These are phyloP conservation scores for Boletus bicolor DNA, from an alignment of 768 basidiomycete genomes.

Conservation along the genomic window DNA sequence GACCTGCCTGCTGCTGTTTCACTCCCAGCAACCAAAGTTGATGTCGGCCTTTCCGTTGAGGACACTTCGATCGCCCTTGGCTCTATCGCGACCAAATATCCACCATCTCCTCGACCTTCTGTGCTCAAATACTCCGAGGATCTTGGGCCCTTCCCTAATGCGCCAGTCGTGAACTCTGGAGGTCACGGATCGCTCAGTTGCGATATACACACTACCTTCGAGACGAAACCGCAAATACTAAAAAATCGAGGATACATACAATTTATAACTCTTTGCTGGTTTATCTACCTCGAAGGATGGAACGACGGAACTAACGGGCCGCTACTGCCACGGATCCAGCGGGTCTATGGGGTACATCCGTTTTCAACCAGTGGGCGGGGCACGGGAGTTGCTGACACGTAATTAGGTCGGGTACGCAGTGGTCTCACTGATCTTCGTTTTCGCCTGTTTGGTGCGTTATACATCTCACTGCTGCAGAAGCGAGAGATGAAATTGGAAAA, in stretches of 20 bases:
- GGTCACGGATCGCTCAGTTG: not conserved
- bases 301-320: conserved; percentile 76
- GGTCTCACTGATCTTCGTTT: conserved; percentile 58
- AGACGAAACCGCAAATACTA: conserved; percentile 2
- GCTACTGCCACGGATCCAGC: conserved; percentile 67
- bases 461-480: not conserved
- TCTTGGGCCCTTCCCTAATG: not conserved
- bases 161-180: not conserved
- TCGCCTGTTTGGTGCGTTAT: conserved; percentile 39
- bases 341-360: conserved; percentile 43
- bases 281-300: conserved; percentile 68
- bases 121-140: conserved; percentile 2
- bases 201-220: not conserved
- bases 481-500: conserved; percentile 17
- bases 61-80: conserved; percentile 1
- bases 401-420: conserved; percentile 45
- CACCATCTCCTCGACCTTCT: not conserved
- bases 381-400: not conserved
- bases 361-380: not conserved
- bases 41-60: not conserved
- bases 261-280: conserved; percentile 52
- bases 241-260: conserved; percentile 38
- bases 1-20: not conserved
- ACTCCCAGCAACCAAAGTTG: not conserved
- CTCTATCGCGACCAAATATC: not conserved